Conservation (phyloP, 495 filamentous ascomycete species). For the Neurospora tetraspora region DNA sequence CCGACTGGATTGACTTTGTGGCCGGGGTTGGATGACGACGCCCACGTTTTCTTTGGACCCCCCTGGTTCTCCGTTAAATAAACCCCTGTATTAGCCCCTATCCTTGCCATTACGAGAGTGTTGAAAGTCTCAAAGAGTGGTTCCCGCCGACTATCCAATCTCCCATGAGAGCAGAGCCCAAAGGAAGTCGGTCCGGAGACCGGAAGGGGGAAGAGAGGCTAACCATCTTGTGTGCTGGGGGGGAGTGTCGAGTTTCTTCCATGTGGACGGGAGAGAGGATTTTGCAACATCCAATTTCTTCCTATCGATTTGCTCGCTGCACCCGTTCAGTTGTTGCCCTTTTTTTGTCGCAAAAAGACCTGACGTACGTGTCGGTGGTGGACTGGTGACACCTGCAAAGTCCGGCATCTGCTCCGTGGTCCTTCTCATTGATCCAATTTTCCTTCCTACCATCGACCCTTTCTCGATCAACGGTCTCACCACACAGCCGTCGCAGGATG, state of each 20-base stretch:
- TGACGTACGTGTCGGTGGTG: background rate
- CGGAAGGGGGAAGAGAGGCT: background rate
- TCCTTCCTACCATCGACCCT: background rate
- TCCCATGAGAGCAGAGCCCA: background rate
- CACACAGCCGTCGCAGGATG: background rate
- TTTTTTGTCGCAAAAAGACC: background rate
- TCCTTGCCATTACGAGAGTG: background rate
- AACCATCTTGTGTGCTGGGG: background rate
- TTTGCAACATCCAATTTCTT: background rate
- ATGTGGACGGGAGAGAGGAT: background rate
- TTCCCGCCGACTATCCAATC: background rate
- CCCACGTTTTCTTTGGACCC: background rate
- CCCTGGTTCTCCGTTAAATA: background rate
- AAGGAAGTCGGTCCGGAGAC: background rate
- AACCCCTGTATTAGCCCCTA: background rate
- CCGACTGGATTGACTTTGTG: background rate
- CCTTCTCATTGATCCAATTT: background rate
- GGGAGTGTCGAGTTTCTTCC: background rate
- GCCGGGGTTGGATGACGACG: background rate
- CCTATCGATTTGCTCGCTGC: background rate
- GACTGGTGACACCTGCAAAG: background rate
- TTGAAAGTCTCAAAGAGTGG: background rate
- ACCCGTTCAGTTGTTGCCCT: background rate
- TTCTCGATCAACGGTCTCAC: background rate
- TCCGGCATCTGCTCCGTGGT: background rate